These are phyloP conservation scores for Clavulina sp. DNA, from an alignment of 768 basidiomycete species.

Conservation along the genomic window DNA sequence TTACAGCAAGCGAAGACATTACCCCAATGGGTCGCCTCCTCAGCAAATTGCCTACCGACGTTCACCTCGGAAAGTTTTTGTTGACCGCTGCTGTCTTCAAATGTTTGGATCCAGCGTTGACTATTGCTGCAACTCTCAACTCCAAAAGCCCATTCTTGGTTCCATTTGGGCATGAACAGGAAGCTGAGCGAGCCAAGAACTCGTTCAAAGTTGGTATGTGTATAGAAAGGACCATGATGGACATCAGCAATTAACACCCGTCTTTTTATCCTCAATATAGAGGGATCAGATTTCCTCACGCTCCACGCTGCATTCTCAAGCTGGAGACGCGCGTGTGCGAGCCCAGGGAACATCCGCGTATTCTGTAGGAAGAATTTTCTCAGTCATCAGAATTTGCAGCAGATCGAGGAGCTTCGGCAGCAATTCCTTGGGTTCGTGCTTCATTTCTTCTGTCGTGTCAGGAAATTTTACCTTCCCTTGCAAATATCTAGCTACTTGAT, in stretches of 20 bases:
- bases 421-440: conserved; percentile 53
- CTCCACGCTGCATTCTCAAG: conserved; percentile 77
- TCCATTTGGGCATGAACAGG: conserved; percentile 72
- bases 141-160: conserved; percentile 86
- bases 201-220: conserved; percentile 59
- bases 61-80: conserved; percentile 88
- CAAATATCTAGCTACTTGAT: conserved; percentile 50
- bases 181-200: conserved; percentile 69
- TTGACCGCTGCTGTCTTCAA: conserved; percentile 68
- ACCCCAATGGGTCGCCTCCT: conserved; percentile 84
- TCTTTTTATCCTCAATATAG: conserved; percentile 23
- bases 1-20: conserved; percentile 76
- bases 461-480: conserved; percentile 1
- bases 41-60: conserved; percentile 86
- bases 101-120: conserved; percentile 91
- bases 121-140: conserved; percentile 83
- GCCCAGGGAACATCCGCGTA: conserved; percentile 39
- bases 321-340: conserved; percentile 65
- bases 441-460: conserved; percentile 13
- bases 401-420: conserved; percentile 90
- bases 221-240: background rate
- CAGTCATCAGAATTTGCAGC: conserved; percentile 83
- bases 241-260: background rate
- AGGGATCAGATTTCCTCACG: conserved; percentile 89
- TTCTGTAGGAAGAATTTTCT: conserved; percentile 71